Base-by-base conservation (phyloP, 208 protist genomes). In the Blechomonas ayalai region DNA sequence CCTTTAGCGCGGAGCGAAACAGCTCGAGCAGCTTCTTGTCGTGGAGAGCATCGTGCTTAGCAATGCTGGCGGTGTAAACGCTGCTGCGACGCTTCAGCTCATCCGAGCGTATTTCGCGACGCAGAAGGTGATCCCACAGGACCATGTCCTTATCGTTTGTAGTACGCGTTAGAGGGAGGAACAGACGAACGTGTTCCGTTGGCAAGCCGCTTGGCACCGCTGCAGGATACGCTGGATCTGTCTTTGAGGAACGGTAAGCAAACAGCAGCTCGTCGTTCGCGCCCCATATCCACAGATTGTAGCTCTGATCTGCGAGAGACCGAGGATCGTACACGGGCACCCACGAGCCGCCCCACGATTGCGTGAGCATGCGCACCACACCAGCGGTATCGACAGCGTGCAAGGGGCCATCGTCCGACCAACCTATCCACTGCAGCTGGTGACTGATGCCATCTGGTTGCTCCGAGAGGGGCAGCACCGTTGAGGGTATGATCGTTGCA, bases 391-490 rank as follows among this genome's bases (percentile, higher is more conserved):
- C 84, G 16, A 52, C 73, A 19, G 69, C 49, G 64, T 88, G 81
- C 46, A 93, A 75, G 22, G 82, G 72, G 10, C 84, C 84, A 37
- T 93, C 84, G 47, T 93, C 80, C 0, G 81, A 88, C 77, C 77
- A 93, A 9, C 84, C 84, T 19, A 90, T 50, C 84, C 84, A 93
- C 64, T 88, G 77, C 44, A 93, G 58, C 48, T 90, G 78, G 39
- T 87, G 84, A n/a, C 12, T 16, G 12, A 35, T 50, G 18, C 71
- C 79, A 24, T 82, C 63, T 4, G 39, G 18, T 23, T 62, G 26
- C 42, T 60, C 49, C 6, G 84, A 90, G 13, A 93, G 67, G 18
- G 84, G 72, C 32, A 90, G 52, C 33, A 36, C 29, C 23, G 56
- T 47, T 20, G 75, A 33, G 26, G 71, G 43, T 27, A 88, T 48